Conservation (phyloP, 2,329 filamentous ascomycete species). For the Passalora sequoiae region DNA sequence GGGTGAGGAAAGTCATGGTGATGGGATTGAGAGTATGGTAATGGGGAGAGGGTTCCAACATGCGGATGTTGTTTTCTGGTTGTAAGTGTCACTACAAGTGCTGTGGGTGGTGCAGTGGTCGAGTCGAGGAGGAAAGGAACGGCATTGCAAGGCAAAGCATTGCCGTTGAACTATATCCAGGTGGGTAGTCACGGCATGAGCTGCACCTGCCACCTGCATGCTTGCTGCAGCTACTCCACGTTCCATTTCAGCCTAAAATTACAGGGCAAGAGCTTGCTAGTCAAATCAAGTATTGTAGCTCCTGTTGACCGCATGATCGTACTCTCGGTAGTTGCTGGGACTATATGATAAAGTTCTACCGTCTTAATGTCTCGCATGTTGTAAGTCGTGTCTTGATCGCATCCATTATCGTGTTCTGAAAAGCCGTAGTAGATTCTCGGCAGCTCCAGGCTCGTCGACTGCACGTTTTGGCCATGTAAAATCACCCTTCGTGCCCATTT, state of each 20-base stretch:
- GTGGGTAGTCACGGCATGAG: not conserved
- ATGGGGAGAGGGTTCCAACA: not conserved
- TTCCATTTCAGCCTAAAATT: not conserved
- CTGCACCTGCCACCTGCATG: not conserved
- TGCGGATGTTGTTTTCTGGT: too few relatives aligned
- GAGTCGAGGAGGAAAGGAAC: too few relatives aligned
- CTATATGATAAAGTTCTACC: too few relatives aligned
- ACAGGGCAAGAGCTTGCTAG: not conserved
- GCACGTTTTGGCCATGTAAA: too few relatives aligned
- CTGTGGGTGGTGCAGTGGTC: too few relatives aligned
- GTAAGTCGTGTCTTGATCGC: not conserved
- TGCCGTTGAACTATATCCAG: constrained; percentile 1
- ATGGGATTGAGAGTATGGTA: too few relatives aligned
- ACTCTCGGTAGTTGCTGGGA: not conserved
- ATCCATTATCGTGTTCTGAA: too few relatives aligned
- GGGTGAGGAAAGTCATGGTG: constrained; percentile 8
- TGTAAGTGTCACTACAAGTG: too few relatives aligned
- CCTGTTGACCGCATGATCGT: not conserved
- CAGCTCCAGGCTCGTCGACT: too few relatives aligned
- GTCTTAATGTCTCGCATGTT: too few relatives aligned
- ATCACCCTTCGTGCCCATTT: too few relatives aligned
- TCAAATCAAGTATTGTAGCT: not conserved
- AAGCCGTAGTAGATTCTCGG: too few relatives aligned
- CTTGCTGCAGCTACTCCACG: not conserved
- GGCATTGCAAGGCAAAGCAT: constrained; percentile 5